Evolutionary conservation across 768 basidiomycete genomes (phyloP).

Genomic region (Phylloporus arenicola): DNA sequence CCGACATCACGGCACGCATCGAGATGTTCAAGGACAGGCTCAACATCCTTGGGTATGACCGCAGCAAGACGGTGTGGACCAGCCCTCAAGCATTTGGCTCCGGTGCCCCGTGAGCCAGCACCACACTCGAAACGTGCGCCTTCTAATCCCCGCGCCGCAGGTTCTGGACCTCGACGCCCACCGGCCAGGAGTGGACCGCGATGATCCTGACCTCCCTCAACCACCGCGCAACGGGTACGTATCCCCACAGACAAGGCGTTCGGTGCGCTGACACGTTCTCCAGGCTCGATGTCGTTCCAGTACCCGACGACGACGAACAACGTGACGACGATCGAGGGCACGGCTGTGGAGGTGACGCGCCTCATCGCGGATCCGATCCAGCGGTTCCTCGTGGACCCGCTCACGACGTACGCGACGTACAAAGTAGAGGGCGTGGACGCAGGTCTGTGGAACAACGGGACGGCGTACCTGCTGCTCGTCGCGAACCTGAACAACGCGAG

Average conservation of each 20-base stretch:
- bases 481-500: constrained; percentile 1
- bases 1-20: no score
- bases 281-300: constrained; percentile 27
- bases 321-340: constrained; percentile 22
- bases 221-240: constrained; percentile 24
- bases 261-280: background rate
- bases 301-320: constrained; percentile 22
- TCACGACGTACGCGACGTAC: constrained; percentile 5
- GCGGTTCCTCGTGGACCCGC: constrained; percentile 19
- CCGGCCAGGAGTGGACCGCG: constrained; percentile 22
- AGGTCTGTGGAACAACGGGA: constrained; percentile 20
- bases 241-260: no score
- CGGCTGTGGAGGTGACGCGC: constrained; percentile 1
- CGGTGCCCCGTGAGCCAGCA: constrained; percentile 22
- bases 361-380: constrained; percentile 8
- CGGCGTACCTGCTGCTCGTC: constrained; percentile 21
- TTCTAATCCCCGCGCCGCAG: constrained; percentile 9
- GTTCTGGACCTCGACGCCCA: constrained; percentile 29
- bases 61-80: constrained; percentile 67
- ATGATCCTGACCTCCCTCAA: constrained; percentile 23
- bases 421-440: constrained; percentile 18
- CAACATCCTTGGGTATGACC: constrained; percentile 58
- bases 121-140: background rate
- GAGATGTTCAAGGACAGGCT: no score
- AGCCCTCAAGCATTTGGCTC: constrained; percentile 74